Evolutionary conservation across 2,329 filamentous ascomycete species (phyloP), one percentile per base, ranked within the genome.

Genomic region (Apiospora kogelbergensis): DNA sequence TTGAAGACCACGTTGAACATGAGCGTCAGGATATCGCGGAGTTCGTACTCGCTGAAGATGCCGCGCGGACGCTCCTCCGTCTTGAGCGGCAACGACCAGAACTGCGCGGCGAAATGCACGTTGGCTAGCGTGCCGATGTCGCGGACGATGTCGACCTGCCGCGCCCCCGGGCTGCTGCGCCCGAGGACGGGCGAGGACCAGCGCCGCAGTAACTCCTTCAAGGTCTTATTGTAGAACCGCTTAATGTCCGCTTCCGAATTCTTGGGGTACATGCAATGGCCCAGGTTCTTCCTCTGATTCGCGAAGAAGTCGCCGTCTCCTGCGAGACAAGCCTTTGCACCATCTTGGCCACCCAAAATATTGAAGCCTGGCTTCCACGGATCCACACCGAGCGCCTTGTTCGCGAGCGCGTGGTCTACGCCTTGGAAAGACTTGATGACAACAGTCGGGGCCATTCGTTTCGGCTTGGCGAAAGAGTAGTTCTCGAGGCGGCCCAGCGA

Each of bases 1-100:
- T 26, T 33, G 37, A 64, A 67, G 33, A 67, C 66, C 24, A 53
- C 57, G 20, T 22, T n/a, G 44, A 65, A 67, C 26, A 69, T 26
- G 24, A 86, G 40, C n/a, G 66, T 64, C 26, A 70, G 41, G 20
- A 88, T 81, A 68, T 84, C 78, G 72, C 87, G 86, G 17, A 89
- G 78, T 70, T 89, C 84, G 15, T 81, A 76, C 72, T 88, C 86
- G 1, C 83, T 85, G 74, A 86, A 87, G 41, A 87, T 77, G 20
- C 85, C 86, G 66, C 78, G 76, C 0, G 85, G 85, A 22, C 83
- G 81, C 4, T 83, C 79, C 2, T 83, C 80, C 0, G 85, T 87
- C 76, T 88, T 88, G 41, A 89, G 76, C 0, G 87, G 86, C 7
- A 89, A 76, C 72, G 82, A 84, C 77, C 88, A 89, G 30, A 89